These are phyloP conservation scores for Colletotrichum liriopes DNA, from an alignment of 2,329 filamentous ascomycete species.

Conservation along the genomic window DNA sequence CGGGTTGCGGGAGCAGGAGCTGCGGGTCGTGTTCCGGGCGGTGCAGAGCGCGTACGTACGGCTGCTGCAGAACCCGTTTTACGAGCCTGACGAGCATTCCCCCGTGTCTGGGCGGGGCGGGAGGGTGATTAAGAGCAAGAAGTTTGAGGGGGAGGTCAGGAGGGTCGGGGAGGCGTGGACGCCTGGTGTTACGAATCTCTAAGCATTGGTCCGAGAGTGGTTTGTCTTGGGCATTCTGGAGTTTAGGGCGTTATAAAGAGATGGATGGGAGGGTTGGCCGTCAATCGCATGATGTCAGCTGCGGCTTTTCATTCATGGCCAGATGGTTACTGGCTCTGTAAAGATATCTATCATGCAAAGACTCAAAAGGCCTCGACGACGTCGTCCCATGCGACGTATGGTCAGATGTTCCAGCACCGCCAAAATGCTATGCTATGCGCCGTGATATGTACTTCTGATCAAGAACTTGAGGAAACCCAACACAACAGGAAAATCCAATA, in stretches of 20 bases:
- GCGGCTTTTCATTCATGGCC: slow-evolving; percentile 6
- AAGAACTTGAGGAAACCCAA: not conserved
- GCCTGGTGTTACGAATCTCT: slow-evolving; percentile 78
- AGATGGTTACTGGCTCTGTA: slow-evolving; percentile 9
- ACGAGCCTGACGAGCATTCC: slow-evolving; percentile 87
- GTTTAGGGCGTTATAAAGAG: slow-evolving; percentile 13
- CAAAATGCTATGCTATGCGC: slow-evolving; percentile 41
- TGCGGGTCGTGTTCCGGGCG: slow-evolving; percentile 91
- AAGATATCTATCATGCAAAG: slow-evolving; percentile 12
- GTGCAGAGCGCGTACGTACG: slow-evolving; percentile 94
- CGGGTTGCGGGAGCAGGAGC: slow-evolving; percentile 86
- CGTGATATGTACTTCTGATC: not conserved
- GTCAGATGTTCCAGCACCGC: slow-evolving; percentile 24
- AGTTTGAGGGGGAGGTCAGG: slow-evolving; percentile 86
- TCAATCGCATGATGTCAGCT: not conserved
- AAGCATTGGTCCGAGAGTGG: slow-evolving; percentile 45
- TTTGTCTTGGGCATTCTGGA: slow-evolving; percentile 12
- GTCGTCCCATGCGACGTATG: not conserved
- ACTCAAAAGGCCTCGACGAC: slow-evolving; percentile 36
- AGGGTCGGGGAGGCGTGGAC: slow-evolving; percentile 89
- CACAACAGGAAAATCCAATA: not conserved
- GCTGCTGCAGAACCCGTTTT: slow-evolving; percentile 95
- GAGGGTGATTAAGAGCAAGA: slow-evolving; percentile 84
- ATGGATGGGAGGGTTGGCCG: not conserved
- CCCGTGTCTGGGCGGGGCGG: slow-evolving; percentile 70